phyloP scores from a whole-genome alignment of 2,329 filamentous ascomycete genomes.

The Pezicula radicicola region DNA sequence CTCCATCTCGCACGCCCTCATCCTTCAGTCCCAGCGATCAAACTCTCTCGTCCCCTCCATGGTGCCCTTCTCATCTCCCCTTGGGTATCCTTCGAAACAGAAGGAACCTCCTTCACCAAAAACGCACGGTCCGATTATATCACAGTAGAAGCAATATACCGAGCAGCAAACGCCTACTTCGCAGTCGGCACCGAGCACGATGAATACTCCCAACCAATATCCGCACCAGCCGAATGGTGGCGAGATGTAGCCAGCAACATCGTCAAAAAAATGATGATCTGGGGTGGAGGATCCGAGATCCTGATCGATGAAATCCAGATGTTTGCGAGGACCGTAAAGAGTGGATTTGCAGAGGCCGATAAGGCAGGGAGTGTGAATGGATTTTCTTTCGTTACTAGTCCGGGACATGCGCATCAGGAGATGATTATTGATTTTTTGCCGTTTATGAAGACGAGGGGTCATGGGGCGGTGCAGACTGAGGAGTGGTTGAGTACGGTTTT shows the following conservation, averaged over 20 bases:
- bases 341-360: neutral
- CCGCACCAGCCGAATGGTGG: neutral
- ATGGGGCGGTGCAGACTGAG: neutral
- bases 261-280: neutral
- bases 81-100: neutral
- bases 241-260: neutral
- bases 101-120: neutral
- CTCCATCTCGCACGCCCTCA: neutral
- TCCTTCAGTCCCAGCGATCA: neutral
- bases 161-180: neutral
- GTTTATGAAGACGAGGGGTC: neutral
- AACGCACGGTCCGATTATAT: neutral
- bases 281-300: neutral
- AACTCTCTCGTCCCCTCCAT: neutral
- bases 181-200: neutral
- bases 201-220: neutral
- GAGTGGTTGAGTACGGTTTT: neutral
- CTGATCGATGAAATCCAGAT: neutral
- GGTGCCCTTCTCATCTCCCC: neutral
- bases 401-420: neutral
- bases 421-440: slow-evolving; percentile 1
- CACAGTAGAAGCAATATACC: neutral
- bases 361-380: neutral
- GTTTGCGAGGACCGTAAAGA: neutral
- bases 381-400: neutral